phyloP scores from a whole-genome alignment of 768 basidiomycete species.

The Naganishia vishniacii region DNA sequence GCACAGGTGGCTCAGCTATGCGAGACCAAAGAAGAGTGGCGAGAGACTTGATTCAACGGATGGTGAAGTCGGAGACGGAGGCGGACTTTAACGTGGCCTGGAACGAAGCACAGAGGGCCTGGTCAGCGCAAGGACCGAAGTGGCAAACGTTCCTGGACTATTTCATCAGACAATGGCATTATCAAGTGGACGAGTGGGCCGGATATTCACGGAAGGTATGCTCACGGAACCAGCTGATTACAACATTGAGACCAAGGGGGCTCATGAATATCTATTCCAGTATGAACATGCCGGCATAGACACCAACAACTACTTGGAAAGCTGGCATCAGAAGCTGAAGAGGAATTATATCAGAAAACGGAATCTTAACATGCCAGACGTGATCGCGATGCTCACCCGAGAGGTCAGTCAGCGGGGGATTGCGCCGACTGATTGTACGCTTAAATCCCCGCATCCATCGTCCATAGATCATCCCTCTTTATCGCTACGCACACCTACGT shows the following conservation, averaged over 20 bases:
- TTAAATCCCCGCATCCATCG: no score
- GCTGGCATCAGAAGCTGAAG: not conserved
- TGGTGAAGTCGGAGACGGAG: not conserved
- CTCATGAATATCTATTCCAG: not conserved
- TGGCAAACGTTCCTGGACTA: not conserved
- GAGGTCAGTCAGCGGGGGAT: not conserved
- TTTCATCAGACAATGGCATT: not conserved
- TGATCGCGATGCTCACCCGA: not conserved
- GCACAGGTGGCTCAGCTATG: not conserved
- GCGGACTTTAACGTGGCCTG: not conserved
- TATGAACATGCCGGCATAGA: not conserved
- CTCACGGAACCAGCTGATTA: not conserved
- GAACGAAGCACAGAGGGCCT: not conserved
- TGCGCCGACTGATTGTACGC: no score
- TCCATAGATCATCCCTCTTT: not conserved
- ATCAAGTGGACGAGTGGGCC: not conserved
- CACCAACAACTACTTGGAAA: not conserved
- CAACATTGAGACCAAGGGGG: not conserved
- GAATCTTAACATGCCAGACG: not conserved
- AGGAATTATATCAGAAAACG: not conserved
- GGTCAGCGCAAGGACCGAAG: not conserved
- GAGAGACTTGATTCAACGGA: not conserved
- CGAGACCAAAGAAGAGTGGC: not conserved
- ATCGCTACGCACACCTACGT: not conserved
- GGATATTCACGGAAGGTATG: not conserved